Conservation (phyloP, 805 yeast genomes). For the Candida sonorensis region DNA sequence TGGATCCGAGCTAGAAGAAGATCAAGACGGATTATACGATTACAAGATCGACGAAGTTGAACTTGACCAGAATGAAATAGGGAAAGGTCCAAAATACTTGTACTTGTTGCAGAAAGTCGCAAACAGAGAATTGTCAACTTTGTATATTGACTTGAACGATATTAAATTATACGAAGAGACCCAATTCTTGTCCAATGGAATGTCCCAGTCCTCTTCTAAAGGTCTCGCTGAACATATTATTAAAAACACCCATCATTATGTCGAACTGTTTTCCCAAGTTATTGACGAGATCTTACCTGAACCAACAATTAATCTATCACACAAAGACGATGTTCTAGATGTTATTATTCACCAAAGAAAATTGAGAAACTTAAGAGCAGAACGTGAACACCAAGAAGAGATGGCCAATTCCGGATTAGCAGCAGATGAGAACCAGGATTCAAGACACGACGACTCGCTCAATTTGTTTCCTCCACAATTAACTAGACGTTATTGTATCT, state of each 20-base stretch:
- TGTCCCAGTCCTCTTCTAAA: slow-evolving; percentile 11
- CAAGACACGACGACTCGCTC: slow-evolving; percentile 19
- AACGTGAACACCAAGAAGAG: slow-evolving; percentile 62
- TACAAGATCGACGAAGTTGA: slow-evolving; percentile 26
- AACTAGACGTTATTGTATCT: slow-evolving; percentile 79
- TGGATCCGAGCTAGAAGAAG: no score
- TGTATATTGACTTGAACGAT: slow-evolving; percentile 80
- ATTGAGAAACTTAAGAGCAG: slow-evolving; percentile 69
- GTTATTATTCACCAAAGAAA: slow-evolving; percentile 87
- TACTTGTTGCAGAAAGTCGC: slow-evolving; percentile 69
- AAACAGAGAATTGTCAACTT: slow-evolving; percentile 67
- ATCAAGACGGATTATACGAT: no score
- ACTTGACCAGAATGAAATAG: slow-evolving; percentile 20
- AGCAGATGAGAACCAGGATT: slow-evolving; percentile 10
- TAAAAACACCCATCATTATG: slow-evolving; percentile 71
- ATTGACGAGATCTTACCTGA: slow-evolving; percentile 81
- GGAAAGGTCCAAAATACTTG: slow-evolving; percentile 67
- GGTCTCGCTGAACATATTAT: slow-evolving; percentile 50
- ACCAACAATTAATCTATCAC: slow-evolving; percentile 74
- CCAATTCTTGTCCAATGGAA: slow-evolving; percentile 12
- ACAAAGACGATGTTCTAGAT: slow-evolving; percentile 86
- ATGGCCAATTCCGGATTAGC: slow-evolving; percentile 36
- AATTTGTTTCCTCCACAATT: slow-evolving; percentile 78
- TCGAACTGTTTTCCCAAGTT: slow-evolving; percentile 67
- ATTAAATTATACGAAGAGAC: slow-evolving; percentile 60